Evolutionary conservation across 1,284 basidiomycete genomes (phyloP).

Genomic region (Mycena sp.): DNA sequence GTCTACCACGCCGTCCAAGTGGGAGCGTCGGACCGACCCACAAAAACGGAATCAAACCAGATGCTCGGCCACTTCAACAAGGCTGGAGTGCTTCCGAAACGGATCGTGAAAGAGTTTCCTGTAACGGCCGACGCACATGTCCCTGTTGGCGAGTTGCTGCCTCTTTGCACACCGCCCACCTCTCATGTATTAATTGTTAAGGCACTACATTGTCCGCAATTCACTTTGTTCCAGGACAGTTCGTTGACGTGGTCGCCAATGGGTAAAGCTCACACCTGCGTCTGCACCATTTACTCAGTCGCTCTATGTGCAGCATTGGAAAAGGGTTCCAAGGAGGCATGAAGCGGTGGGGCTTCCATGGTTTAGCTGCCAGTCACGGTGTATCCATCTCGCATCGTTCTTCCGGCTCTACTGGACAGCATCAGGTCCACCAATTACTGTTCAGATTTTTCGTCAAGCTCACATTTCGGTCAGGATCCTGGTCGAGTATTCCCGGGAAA

Average conservation of each 20-base stretch:
- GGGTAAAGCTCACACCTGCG: conserved; percentile 60
- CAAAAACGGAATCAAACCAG: conserved; percentile 74
- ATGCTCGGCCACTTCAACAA: conserved; percentile 91
- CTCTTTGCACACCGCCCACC: not conserved
- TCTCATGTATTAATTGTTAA: conserved; percentile 47
- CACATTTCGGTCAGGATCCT: conserved; percentile 72
- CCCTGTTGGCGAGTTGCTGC: conserved; percentile 74
- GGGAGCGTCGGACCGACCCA: conserved; percentile 77
- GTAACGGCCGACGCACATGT: conserved; percentile 91
- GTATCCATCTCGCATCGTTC: conserved; percentile 95
- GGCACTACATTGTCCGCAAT: conserved; percentile 91
- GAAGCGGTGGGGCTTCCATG: conserved; percentile 97
- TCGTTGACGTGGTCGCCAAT: conserved; percentile 92
- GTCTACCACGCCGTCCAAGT: conserved; percentile 90
- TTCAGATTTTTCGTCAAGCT: conserved; percentile 5
- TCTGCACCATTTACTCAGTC: conserved; percentile 2
- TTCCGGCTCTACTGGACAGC: conserved; percentile 93
- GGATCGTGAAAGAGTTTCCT: conserved; percentile 89
- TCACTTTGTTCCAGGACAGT: conserved; percentile 98
- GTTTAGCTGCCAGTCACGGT: conserved; percentile 95
- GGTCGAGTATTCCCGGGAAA: conserved; percentile 96
- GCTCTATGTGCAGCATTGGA: conserved; percentile 74
- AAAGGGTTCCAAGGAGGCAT: conserved; percentile 98
- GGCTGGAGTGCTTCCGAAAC: conserved; percentile 88
- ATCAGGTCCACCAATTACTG: conserved; percentile 71